Conservation (phyloP, 345 rosid genomes). For the Linum trigynum region DNA sequence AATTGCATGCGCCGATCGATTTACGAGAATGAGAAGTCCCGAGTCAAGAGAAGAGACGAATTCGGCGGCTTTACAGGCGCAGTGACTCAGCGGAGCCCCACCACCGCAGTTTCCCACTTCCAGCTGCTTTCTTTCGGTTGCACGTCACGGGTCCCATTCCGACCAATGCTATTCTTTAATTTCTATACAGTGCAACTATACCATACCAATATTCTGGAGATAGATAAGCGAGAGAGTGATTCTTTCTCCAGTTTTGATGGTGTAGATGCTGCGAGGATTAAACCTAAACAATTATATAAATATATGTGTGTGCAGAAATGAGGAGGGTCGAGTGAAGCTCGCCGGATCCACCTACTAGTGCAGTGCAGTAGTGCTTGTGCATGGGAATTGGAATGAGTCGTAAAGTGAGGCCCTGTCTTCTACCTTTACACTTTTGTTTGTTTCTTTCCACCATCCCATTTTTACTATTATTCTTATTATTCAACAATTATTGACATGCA, state of each 20-base stretch:
- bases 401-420: slow-evolving; percentile 21
- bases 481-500: too few relatives aligned
- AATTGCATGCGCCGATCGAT: too few relatives aligned
- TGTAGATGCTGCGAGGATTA: neutral
- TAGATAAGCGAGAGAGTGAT: too few relatives aligned
- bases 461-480: too few relatives aligned
- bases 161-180: neutral
- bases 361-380: slow-evolving; percentile 8
- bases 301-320: neutral
- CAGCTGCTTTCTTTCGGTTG: slow-evolving; percentile 18
- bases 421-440: slow-evolving; percentile 9
- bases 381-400: slow-evolving; percentile 11
- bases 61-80: slow-evolving; percentile 5
- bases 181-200: neutral
- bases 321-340: slow-evolving; percentile 3
- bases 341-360: neutral
- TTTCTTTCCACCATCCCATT: too few relatives aligned
- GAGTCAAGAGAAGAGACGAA: slow-evolving; percentile 26
- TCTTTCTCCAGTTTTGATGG: too few relatives aligned
- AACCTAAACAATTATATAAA: too few relatives aligned
- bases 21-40: slow-evolving; percentile 12
- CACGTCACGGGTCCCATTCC: slow-evolving; percentile 22
- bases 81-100: slow-evolving; percentile 3
- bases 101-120: neutral
- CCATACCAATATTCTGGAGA: too few relatives aligned